Evolutionary conservation across 2,329 filamentous ascomycete species (phyloP).

Genomic region (Blumeriella jaapii): DNA sequence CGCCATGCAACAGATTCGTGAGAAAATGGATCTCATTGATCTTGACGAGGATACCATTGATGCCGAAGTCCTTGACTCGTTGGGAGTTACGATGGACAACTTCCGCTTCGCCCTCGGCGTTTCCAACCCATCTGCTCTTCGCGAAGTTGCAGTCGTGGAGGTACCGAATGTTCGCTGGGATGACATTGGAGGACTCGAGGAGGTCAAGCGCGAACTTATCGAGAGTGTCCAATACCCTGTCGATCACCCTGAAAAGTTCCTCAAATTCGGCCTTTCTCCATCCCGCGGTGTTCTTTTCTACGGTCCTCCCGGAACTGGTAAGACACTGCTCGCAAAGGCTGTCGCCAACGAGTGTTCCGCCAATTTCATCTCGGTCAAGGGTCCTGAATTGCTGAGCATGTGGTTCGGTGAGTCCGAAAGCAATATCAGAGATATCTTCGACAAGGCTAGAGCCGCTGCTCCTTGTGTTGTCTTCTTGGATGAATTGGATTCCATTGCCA

Average conservation of each 20-base stretch:
- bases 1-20: slow-evolving; percentile 99
- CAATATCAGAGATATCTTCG: slow-evolving; percentile 99
- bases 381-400: slow-evolving; percentile 96
- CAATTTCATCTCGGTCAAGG: slow-evolving; percentile 99
- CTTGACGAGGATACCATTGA: slow-evolving; percentile 98
- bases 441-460: slow-evolving; percentile 96
- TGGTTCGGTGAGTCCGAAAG: slow-evolving; percentile 99
- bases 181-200: slow-evolving; percentile 96
- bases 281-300: slow-evolving; percentile 98
- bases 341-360: slow-evolving; percentile 98
- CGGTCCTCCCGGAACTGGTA: slow-evolving; percentile 98
- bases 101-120: slow-evolving; percentile 98
- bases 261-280: slow-evolving; percentile 97
- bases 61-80: slow-evolving; percentile 92
- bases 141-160: slow-evolving; percentile 97
- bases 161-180: slow-evolving; percentile 99
- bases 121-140: slow-evolving; percentile 95
- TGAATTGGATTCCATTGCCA: slow-evolving; percentile 97
- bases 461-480: slow-evolving; percentile 98
- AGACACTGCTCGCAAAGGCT: slow-evolving; percentile 98
- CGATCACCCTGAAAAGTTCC: slow-evolving; percentile 98
- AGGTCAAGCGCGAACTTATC: slow-evolving; percentile 98
- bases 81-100: slow-evolving; percentile 99
- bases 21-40: slow-evolving; percentile 99
- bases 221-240: slow-evolving; percentile 98